Percentiles rank a stretch among this genome's conserved stretches.
Conservation (phyloP, 441 rosid genomes). For the Euphorbia schlechtendalii region DNA sequence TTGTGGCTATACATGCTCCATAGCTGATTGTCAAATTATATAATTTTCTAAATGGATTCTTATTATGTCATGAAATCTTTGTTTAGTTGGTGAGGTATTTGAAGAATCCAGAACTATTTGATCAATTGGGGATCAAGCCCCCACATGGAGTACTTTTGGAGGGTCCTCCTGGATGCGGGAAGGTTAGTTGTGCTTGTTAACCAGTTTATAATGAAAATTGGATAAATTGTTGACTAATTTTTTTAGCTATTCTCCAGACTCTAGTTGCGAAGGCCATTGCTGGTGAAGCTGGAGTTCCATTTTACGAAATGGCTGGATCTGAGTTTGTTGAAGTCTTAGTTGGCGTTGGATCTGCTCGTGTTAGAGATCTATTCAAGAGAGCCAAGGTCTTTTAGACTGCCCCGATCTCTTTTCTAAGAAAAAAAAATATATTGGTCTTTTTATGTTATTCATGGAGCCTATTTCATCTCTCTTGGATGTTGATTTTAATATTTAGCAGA, state of each 20-base stretch:
- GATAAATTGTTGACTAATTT: constrained; percentile 6
- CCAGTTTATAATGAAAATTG: constrained; percentile 2
- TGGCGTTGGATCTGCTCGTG: constrained; percentile 97
- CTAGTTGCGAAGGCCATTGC: constrained; percentile 96
- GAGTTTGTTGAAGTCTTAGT: constrained; percentile 96
- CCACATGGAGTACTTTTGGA: constrained; percentile 97
- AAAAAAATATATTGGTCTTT: constrained; percentile 7
- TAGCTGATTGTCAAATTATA: background rate
- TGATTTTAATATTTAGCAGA: background rate
- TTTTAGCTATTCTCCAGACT: constrained; percentile 45
- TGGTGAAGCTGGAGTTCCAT: constrained; percentile 97
- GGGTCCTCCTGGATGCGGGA: constrained; percentile 97
- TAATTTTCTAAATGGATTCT: constrained; percentile 13
- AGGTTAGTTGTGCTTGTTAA: constrained; percentile 45
- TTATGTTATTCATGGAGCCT: background rate
- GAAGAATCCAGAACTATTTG: constrained; percentile 94
- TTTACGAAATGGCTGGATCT: constrained; percentile 98
- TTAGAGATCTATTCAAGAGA: constrained; percentile 92
- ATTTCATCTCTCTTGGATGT: constrained; percentile 1
- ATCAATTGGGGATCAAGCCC: constrained; percentile 89
- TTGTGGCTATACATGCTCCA: background rate
- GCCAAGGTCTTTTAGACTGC: constrained; percentile 58
- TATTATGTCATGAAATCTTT: constrained; percentile 9
- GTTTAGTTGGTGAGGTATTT: constrained; percentile 82
- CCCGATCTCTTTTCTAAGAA: background rate